Evolutionary conservation across 2,329 filamentous ascomycete genomes (phyloP).

Genomic region (Aspergillus ochraceus): DNA sequence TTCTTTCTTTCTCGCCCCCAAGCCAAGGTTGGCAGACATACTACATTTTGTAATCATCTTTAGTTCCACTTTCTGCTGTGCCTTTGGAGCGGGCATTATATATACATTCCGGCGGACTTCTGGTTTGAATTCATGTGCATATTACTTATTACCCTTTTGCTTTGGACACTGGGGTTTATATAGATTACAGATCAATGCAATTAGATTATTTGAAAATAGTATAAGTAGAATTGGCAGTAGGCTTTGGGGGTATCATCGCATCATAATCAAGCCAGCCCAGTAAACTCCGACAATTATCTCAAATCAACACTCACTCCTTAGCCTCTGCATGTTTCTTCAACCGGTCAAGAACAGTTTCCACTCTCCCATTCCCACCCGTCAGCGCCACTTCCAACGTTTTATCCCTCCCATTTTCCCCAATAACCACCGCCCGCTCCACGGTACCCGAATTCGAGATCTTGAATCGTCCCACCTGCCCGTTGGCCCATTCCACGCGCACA

Average conservation of each 20-base stretch:
- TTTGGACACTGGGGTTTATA: conserved; percentile 13
- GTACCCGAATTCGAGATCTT: conserved; percentile 42
- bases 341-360: conserved; percentile 37
- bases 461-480: conserved; percentile 45
- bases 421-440: conserved; percentile 45
- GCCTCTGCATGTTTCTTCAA: conserved; percentile 19
- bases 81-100: conserved; percentile 11
- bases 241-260: neutral
- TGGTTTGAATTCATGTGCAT: conserved; percentile 25
- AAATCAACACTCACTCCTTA: neutral
- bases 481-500: conserved; percentile 45
- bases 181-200: conserved; percentile 16
- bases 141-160: conserved; percentile 15
- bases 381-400: conserved; percentile 37
- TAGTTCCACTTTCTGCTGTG: conserved; percentile 2
- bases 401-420: conserved; percentile 41
- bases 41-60: conserved; percentile 19
- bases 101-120: conserved; percentile 22
- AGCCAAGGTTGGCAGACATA: conserved; percentile 1
- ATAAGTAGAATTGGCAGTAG: neutral
- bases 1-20: conserved; percentile 10
- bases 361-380: conserved; percentile 33
- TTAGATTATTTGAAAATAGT: neutral
- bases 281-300: neutral
- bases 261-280: neutral